Evolutionary conservation across 257 asterid species (phyloP), one percentile per base, ranked within the genome.

Genomic region (Ocimum tenuiflorum): DNA sequence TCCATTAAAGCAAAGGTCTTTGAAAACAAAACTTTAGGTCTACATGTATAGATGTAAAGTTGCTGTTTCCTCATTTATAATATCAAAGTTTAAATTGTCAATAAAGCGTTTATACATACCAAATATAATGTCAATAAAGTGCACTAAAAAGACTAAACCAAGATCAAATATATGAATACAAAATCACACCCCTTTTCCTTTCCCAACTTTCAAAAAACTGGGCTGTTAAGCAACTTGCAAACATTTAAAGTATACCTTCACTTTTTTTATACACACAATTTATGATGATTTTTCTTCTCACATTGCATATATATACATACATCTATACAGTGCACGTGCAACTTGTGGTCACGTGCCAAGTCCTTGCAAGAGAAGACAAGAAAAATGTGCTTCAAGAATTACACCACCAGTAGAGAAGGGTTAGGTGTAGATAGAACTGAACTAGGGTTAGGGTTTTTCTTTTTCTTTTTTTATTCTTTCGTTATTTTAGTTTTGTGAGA

Each of bases 191-290:
- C 63, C 53, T 52, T 62, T 72, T 29, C 53, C 89, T 85, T 91
- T 84, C 86, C 75, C 97, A 75, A 75, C 80, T 88, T 80, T 82
- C 83, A 75, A 78, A 85, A 80, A 85, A 74, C 80, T 77, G 73
- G 83, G 91, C 87, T 85, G 94, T 81, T 85, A 76, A 79, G 91
- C 96, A 81, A 78, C 87, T 80, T 76, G 50, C 72, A 72, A 67
- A 88, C 74, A 79, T 77, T 2, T 67, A 82, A 79, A 85, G 84
- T 80, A 63, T n/a, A 68, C 82, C 88, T 83, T 89, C 81, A 73
- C 64, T 76, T n/a, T n/a, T n/a, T n/a, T n/a, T n/a, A n/a, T n/a
- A n/a, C n/a, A n/a, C n/a, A n/a, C n/a, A n/a, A n/a, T n/a, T n/a
- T n/a, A n/a, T n/a, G n/a, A n/a, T n/a, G n/a, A n/a, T n/a, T n/a